phyloP scores from a whole-genome alignment of 345 rosid species.

The Citrus trifoliata region DNA sequence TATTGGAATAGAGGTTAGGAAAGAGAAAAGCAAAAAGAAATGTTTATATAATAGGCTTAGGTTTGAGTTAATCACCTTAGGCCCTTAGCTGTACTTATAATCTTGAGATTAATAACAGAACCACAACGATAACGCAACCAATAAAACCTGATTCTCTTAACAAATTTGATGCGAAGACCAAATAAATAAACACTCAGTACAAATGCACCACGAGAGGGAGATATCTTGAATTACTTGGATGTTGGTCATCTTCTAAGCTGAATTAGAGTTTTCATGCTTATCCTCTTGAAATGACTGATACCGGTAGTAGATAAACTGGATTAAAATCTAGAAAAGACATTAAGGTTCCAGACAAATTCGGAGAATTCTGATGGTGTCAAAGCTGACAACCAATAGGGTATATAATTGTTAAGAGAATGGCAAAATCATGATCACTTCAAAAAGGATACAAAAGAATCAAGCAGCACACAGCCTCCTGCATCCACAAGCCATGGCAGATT shows the following conservation, averaged over 20 bases:
- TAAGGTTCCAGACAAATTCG: slow-evolving; percentile 26
- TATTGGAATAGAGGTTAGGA: not conserved
- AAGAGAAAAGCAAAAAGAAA: not conserved
- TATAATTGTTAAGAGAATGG: not conserved
- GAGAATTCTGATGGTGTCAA: not conserved
- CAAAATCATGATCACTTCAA: not conserved
- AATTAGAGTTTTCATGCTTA: slow-evolving; percentile 18
- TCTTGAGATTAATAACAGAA: not conserved
- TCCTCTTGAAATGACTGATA: slow-evolving; percentile 24
- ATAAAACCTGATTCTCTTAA: not conserved
- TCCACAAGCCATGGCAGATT: slow-evolving; percentile 88
- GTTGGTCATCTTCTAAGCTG: slow-evolving; percentile 18
- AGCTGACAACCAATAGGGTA: not conserved
- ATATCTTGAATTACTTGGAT: slow-evolving; percentile 3
- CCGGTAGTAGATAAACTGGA: slow-evolving; percentile 62
- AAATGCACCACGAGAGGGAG: not conserved
- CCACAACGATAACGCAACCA: not conserved
- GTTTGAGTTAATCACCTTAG: not conserved
- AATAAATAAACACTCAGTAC: not conserved
- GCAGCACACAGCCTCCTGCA: slow-evolving; percentile 81
- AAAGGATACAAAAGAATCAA: slow-evolving; percentile 71
- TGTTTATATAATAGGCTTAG: not conserved
- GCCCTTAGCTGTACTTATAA: not conserved
- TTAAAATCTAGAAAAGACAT: slow-evolving; percentile 52
- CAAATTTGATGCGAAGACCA: not conserved